These are phyloP conservation scores for Glomus cerebriforme DNA, from an alignment of 192 early-diverging fungal genomes.

Conservation along the genomic window DNA sequence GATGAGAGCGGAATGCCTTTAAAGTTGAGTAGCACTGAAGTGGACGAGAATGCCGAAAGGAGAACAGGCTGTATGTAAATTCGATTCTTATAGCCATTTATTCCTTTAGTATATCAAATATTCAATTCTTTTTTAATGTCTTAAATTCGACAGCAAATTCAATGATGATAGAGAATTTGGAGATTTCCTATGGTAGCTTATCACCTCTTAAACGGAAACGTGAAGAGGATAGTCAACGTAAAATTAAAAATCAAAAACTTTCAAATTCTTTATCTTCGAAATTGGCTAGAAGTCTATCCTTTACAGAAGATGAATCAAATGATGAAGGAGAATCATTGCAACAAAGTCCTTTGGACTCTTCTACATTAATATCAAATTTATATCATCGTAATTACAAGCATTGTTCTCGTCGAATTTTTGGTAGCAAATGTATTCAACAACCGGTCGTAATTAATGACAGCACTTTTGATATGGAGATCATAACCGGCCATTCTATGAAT, in stretches of 20 bases:
- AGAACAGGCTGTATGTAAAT: not conserved
- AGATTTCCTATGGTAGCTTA: not conserved
- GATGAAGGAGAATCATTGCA: not conserved
- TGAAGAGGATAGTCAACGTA: slow-evolving; percentile 17
- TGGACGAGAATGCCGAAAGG: not conserved
- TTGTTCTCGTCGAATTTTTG: slow-evolving; percentile 4
- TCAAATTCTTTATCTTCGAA: slow-evolving; percentile 4
- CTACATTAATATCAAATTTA: not conserved
- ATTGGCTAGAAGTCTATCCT: slow-evolving; percentile 3
- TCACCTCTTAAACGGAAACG: slow-evolving; percentile 19
- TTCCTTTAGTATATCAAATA: not conserved
- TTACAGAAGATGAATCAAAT: slow-evolving; percentile 16
- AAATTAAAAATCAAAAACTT: not conserved
- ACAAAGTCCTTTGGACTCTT: not conserved
- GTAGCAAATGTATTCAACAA: not conserved
- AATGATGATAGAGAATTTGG: slow-evolving; percentile 1
- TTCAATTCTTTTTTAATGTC: not conserved
- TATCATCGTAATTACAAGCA: slow-evolving; percentile 6
- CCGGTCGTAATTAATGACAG: not conserved
- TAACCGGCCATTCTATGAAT: not conserved
- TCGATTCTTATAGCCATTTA: not conserved
- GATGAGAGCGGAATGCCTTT: slow-evolving; percentile 13
- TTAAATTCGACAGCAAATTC: not conserved
- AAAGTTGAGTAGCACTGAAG: not conserved
- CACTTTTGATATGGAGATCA: slow-evolving; percentile 13